Percentiles rank a stretch among this genome's conserved stretches.
Evolutionary conservation across 169 alveolate species (phyloP).

Genomic region (Eimeria tenella): DNA sequence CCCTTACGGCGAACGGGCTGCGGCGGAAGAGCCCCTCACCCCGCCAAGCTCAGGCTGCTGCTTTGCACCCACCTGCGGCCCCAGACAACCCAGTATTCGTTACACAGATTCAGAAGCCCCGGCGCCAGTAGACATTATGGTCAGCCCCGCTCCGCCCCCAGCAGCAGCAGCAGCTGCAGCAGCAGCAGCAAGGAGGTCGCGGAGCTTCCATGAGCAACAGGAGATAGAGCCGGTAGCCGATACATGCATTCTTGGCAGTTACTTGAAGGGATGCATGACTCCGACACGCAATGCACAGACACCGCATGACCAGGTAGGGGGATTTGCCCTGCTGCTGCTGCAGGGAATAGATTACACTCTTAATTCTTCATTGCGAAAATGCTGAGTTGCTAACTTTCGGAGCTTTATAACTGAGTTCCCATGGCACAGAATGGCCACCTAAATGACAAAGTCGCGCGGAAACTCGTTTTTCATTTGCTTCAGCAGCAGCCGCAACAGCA

Average conservation of each 20-base stretch:
- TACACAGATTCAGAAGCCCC: neutral
- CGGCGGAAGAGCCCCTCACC: neutral
- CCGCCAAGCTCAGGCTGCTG: slow-evolving; percentile 7
- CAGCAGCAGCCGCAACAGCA: no score
- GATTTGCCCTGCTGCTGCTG: no score
- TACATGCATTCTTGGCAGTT: slow-evolving; percentile 8
- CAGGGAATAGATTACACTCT: no score
- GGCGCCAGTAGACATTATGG: slow-evolving; percentile 46
- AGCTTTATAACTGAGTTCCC: no score
- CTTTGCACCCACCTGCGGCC: neutral
- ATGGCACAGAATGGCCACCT: no score
- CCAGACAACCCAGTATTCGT: neutral
- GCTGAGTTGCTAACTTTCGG: no score
- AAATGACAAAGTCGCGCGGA: no score
- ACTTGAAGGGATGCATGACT: neutral
- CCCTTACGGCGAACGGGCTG: neutral
- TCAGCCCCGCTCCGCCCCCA: slow-evolving; percentile 26
- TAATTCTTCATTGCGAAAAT: no score
- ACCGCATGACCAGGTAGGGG: neutral
- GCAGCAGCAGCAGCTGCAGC: no score
- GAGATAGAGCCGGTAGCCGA: slow-evolving; percentile 17
- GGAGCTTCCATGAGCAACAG: neutral
- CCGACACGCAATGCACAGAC: neutral
- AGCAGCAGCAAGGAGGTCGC: neutral
- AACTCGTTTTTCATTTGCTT: no score